phyloP scores from a whole-genome alignment of 805 yeast species.

The Myxozyma sirexii region DNA sequence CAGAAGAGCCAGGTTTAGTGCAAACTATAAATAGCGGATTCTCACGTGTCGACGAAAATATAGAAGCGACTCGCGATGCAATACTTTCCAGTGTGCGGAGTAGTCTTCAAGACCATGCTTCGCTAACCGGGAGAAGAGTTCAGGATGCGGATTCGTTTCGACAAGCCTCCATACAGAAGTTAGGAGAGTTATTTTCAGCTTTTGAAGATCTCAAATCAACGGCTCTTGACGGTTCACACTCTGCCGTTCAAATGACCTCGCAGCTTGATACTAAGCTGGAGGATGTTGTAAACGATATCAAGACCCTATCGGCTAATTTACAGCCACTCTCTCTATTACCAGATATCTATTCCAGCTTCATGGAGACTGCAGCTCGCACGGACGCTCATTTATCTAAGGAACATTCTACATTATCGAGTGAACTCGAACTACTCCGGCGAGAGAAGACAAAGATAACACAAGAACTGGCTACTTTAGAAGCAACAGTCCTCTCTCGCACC shows the following conservation, averaged over 20 bases:
- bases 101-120: neutral
- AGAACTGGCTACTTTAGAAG: slow-evolving; percentile 36
- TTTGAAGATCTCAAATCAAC: slow-evolving; percentile 15
- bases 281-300: slow-evolving; percentile 17
- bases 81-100: neutral
- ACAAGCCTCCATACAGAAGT: neutral
- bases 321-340: slow-evolving; percentile 22
- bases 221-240: slow-evolving; percentile 5
- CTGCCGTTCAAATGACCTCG: slow-evolving; percentile 9
- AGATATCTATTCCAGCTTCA: slow-evolving; percentile 5
- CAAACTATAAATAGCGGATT: neutral
- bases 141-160: neutral
- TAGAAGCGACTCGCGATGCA: neutral
- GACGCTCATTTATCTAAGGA: slow-evolving; percentile 32
- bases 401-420: slow-evolving; percentile 23
- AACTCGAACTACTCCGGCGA: slow-evolving; percentile 31
- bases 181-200: neutral
- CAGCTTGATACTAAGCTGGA: slow-evolving; percentile 24
- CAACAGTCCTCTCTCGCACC: slow-evolving; percentile 37
- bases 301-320: slow-evolving; percentile 9
- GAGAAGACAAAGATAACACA: slow-evolving; percentile 35
- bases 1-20: neutral
- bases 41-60: neutral
- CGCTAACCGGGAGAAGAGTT: neutral
- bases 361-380: slow-evolving; percentile 31